Evolutionary conservation across 139 green algal genomes (phyloP).

Genomic region (Micractinium sp.): DNA sequence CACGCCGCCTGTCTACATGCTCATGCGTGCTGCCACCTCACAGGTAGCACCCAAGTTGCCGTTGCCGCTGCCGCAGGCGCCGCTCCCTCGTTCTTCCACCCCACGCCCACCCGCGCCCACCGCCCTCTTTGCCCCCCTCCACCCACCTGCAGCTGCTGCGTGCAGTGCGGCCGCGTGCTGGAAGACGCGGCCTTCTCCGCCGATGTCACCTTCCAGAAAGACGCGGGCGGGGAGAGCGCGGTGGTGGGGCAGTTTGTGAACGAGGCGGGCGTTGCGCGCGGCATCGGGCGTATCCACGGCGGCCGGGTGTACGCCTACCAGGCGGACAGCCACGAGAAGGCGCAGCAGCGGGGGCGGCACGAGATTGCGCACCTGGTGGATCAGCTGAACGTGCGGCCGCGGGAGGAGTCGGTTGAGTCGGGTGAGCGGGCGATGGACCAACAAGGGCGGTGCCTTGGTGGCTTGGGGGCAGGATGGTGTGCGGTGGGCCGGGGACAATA

Average conservation of each 20-base stretch:
- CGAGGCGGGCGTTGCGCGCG: conserved; percentile 63
- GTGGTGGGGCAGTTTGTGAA: conserved; percentile 89
- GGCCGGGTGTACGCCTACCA: conserved; percentile 78
- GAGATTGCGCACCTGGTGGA: conserved; percentile 86
- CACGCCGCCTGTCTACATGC: too few relatives aligned
- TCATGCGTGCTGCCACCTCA: too few relatives aligned
- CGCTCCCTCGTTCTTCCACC: background rate
- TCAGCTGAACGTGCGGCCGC: conserved; percentile 79
- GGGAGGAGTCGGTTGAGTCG: conserved; percentile 74
- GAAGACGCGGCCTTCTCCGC: conserved; percentile 88
- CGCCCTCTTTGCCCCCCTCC: background rate
- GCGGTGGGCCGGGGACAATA: background rate
- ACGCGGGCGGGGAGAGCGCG: conserved; percentile 73
- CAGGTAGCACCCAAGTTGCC: too few relatives aligned
- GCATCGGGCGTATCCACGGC: conserved; percentile 69
- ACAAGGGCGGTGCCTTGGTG: background rate
- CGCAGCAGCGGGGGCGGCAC: conserved; percentile 73
- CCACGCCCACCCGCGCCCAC: too few relatives aligned
- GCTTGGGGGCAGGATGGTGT: conserved; percentile 21
- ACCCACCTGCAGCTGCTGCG: conserved; percentile 73
- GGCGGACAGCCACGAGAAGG: conserved; percentile 87
- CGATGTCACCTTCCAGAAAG: conserved; percentile 91
- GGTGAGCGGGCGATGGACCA: conserved; percentile 51
- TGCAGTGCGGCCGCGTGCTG: conserved; percentile 87
- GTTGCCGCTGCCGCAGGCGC: too few relatives aligned